Conservation (phyloP, 805 yeast species). For the Myxozyma neotropica region DNA sequence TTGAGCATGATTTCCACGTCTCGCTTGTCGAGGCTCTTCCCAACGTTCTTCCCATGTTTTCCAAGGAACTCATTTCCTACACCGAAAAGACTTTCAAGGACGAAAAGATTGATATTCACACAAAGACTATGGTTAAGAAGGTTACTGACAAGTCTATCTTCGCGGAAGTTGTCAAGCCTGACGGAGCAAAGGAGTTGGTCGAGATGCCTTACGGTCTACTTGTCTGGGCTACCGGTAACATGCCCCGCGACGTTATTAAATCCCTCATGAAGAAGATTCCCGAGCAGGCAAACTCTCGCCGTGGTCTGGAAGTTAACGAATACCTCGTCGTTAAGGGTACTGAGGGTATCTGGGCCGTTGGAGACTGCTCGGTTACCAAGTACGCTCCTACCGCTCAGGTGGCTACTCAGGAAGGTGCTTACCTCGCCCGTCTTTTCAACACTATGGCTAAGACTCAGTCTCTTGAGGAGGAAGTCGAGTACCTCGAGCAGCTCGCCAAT, state of each 20-base stretch:
- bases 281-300: conserved; percentile 79
- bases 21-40: conserved; percentile 90
- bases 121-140: conserved; percentile 85
- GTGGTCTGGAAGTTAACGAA: conserved; percentile 87
- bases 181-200: conserved; percentile 62
- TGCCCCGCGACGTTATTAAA: conserved; percentile 74
- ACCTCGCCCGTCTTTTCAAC: conserved; percentile 67
- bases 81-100: conserved; percentile 75
- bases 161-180: conserved; percentile 67
- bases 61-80: conserved; percentile 55
- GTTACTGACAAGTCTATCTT: conserved; percentile 72
- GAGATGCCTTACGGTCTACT: conserved; percentile 87
- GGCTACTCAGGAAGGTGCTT: conserved; percentile 91
- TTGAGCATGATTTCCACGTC: conserved; percentile 79
- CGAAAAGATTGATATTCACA: conserved; percentile 70
- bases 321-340: conserved; percentile 81
- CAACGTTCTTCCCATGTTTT: conserved; percentile 65
- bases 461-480: conserved; percentile 45
- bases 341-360: conserved; percentile 80
- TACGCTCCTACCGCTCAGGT: conserved; percentile 97
- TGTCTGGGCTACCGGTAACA: conserved; percentile 98
- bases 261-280: conserved; percentile 64
- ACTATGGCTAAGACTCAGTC: conserved; percentile 43
- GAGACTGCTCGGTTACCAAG: conserved; percentile 90
- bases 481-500: conserved; percentile 45